Base-by-base conservation (phyloP, 306 rosid genomes). In the Begonia loranthoides region DNA sequence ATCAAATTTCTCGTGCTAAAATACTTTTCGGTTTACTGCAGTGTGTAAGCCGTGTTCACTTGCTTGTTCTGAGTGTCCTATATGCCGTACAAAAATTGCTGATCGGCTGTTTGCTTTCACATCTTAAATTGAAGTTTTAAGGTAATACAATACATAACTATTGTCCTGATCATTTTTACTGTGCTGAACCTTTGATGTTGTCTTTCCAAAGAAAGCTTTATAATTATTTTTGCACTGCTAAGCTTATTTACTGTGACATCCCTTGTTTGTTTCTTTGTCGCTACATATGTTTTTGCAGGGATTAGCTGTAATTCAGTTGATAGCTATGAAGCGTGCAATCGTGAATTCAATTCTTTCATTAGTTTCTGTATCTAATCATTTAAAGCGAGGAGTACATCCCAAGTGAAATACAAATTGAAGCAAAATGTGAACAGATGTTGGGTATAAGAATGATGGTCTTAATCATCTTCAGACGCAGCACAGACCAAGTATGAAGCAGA, bases 81-180 rank as follows among this genome's bases (percentile, higher is more conserved):
- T 87, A 57, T 92, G 99, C 69, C 82, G 99, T 63, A 83, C 94
- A 57, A 83, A 77, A 63, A 92, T 92, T 77, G 70, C 83, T 52
- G 99, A 92, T 81, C 87, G 99, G 75, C 83, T 92, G 69, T 83
- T 92, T 69, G 96, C 99, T 62, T 92, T 80, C 75, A 70, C 99
- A 41, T 76, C 93, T 9, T 88, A 70, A 81, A 40, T 59, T 55
- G 50, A 17, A 58, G 46, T 54, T 48, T 22, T 14, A 78, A 95
- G 99, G 86, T 17, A 3, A 34, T 28, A 28, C 36, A 28, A 28
- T 28, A 28, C 36, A 5, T 4, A 28, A 28, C 36, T 28, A 28
- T 7, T 28, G 36, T 28, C 36, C 36, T 28, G 36, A 28, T 19
- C 3, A 19, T 19, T 19, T 19, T 19, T 19, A 19, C 3, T 19